A percentile compares a stretch with the other conserved stretches of the same genome.
Evolutionary conservation across 441 rosid genomes (phyloP).

Genomic region (Omphalea diandra): DNA sequence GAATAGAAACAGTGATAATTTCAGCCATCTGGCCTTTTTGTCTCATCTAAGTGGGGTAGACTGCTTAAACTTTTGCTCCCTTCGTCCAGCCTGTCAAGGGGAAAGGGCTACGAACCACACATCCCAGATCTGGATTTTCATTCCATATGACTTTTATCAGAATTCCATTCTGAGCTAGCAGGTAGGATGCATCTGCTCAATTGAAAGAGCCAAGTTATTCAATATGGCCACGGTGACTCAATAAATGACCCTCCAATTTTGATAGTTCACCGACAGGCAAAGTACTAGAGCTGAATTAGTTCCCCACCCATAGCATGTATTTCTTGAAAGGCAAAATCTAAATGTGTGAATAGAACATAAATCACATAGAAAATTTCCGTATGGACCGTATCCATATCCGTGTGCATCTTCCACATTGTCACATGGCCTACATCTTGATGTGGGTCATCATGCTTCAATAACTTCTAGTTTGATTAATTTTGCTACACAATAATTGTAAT

Average conservation of each 20-base stretch:
- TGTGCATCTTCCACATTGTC: constrained; percentile 20
- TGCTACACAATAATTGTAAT: neutral
- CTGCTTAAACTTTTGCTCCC: constrained; percentile 15
- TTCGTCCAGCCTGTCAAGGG: constrained; percentile 28
- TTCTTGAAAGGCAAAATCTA: constrained; percentile 5
- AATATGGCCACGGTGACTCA: constrained; percentile 16
- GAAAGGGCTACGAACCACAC: constrained; percentile 1
- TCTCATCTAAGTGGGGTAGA: constrained; percentile 22
- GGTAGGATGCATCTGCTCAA: neutral
- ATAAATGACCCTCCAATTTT: constrained; percentile 18
- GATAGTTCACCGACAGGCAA: constrained; percentile 32
- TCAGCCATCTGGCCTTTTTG: neutral
- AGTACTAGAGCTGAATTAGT: constrained; percentile 17
- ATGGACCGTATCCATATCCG: constrained; percentile 26
- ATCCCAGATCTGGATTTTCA: constrained; percentile 27
- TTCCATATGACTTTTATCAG: constrained; percentile 3
- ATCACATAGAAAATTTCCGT: constrained; percentile 22
- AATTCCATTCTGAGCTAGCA: constrained; percentile 8
- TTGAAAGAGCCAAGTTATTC: constrained; percentile 18
- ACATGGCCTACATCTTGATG: constrained; percentile 34
- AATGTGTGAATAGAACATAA: constrained; percentile 15
- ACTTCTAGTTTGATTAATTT: neutral
- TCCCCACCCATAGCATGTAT: constrained; percentile 26
- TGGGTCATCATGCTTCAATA: constrained; percentile 5
- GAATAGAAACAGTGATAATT: constrained; percentile 2